phyloP scores from a whole-genome alignment of 495 filamentous ascomycete genomes.

The Hypomontagnella submonticulosa region DNA sequence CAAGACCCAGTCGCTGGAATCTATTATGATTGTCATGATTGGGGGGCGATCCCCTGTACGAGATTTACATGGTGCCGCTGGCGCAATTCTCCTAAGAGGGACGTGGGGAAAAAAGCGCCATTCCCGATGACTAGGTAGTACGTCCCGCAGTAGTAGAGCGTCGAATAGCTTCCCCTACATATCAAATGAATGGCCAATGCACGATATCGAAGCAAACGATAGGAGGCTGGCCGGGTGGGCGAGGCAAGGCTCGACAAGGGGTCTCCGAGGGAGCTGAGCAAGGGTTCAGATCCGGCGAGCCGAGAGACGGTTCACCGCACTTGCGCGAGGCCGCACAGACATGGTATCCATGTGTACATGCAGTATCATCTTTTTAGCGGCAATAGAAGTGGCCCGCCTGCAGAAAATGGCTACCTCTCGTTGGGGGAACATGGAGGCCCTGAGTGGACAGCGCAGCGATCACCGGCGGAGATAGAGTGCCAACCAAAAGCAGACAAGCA shows the following conservation, averaged over 20 bases:
- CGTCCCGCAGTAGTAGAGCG: constrained; percentile 11
- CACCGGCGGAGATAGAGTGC: constrained; percentile 32
- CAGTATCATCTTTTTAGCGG: constrained; percentile 29
- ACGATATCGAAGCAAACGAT: constrained; percentile 31
- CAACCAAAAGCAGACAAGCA: constrained; percentile 33
- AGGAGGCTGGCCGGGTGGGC: constrained; percentile 16
- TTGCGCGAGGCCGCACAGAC: constrained; percentile 16
- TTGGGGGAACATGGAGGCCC: constrained; percentile 24
- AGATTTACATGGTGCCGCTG: constrained; percentile 32
- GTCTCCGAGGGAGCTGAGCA: constrained; percentile 22
- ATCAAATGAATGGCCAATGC: constrained; percentile 19
- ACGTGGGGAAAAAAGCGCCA: constrained; percentile 29
- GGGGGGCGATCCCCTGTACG: constrained; percentile 21
- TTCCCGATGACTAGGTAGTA: constrained; percentile 19
- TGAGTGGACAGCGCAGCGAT: constrained; percentile 35
- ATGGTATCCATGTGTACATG: constrained; percentile 6
- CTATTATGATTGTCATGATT: constrained; percentile 36
- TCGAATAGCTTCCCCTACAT: constrained; percentile 3
- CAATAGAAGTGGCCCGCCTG: constrained; percentile 24
- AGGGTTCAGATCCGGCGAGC: constrained; percentile 38
- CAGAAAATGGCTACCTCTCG: constrained; percentile 27
- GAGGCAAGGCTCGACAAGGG: constrained; percentile 34
- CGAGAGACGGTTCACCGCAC: constrained; percentile 36
- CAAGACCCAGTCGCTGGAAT: constrained; percentile 31
- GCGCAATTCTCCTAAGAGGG: constrained; percentile 25